These are phyloP conservation scores for Hamamelis virginiana DNA, from an alignment of 164 flowering plant species.

Conservation along the genomic window DNA sequence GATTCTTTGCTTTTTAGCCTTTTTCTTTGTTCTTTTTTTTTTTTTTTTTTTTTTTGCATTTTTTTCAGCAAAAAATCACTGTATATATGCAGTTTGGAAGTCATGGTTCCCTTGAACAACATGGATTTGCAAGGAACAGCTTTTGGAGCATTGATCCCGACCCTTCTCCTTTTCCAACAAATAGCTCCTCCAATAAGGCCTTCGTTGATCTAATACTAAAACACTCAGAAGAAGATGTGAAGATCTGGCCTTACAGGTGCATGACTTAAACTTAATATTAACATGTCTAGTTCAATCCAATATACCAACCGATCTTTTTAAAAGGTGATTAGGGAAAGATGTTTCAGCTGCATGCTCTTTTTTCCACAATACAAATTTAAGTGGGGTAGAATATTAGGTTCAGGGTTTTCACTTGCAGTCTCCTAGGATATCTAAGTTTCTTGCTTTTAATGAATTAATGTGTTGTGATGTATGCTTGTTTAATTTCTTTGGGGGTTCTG, in stretches of 20 bases:
- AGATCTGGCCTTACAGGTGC: slow-evolving; percentile 44
- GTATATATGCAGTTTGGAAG: slow-evolving; percentile 25
- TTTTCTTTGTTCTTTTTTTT: background rate
- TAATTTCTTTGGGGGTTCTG: background rate
- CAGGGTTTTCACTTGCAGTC: too few species aligned
- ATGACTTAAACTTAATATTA: background rate
- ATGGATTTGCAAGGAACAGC: slow-evolving; percentile 45
- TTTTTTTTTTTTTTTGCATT: background rate
- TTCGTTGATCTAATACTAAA: slow-evolving; percentile 35
- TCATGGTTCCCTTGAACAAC: slow-evolving; percentile 33
- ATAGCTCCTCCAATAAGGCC: slow-evolving; percentile 15
- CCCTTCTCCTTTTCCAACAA: slow-evolving; percentile 29
- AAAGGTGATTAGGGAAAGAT: background rate
- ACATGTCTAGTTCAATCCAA: background rate
- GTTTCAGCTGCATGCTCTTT: too few species aligned
- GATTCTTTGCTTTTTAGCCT: background rate
- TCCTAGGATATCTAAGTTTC: too few species aligned
- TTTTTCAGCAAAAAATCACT: background rate
- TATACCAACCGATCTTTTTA: background rate
- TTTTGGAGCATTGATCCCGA: slow-evolving; percentile 35
- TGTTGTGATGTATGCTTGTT: slow-evolving; percentile 20
- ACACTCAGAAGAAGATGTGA: slow-evolving; percentile 32
- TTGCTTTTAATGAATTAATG: background rate
- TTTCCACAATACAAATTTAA: too few species aligned
- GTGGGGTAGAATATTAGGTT: too few species aligned